phyloP scores from a whole-genome alignment of 768 basidiomycete genomes.

The Lentinula boryana region DNA sequence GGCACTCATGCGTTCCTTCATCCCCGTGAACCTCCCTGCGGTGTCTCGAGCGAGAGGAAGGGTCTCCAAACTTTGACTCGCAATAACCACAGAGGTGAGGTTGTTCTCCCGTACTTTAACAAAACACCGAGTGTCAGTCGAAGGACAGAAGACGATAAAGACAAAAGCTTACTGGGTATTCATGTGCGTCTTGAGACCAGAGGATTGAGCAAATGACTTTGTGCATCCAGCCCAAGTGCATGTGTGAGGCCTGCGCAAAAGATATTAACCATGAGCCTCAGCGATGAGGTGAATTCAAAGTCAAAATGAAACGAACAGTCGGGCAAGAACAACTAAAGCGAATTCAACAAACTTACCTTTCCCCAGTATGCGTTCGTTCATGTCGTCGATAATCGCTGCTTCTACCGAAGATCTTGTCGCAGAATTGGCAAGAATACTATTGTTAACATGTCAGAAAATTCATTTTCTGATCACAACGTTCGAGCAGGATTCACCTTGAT shows the following conservation, averaged over 20 bases:
- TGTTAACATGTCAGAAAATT: neutral
- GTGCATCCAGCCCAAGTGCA: constrained; percentile 40
- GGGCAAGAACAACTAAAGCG: neutral
- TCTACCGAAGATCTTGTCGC: constrained; percentile 45
- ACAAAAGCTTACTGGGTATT: constrained; percentile 56
- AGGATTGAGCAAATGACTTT: constrained; percentile 52
- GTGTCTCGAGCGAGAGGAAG: constrained; percentile 64
- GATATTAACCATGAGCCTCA: neutral
- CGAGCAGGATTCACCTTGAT: neutral
- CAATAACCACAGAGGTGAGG: constrained; percentile 52
- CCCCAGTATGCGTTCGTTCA: constrained; percentile 37
- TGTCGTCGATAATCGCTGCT: constrained; percentile 62
- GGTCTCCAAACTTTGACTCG: constrained; percentile 53
- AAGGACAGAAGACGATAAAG: neutral
- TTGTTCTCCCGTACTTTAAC: constrained; percentile 40
- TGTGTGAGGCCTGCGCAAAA: constrained; percentile 35
- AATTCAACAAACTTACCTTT: constrained; percentile 32
- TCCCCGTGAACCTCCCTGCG: constrained; percentile 50
- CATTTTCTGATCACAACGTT: neutral
- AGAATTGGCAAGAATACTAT: constrained; percentile 36
- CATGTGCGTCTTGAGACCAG: constrained; percentile 55
- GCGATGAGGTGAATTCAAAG: too few relatives aligned
- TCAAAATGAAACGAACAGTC: too few relatives aligned
- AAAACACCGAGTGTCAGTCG: neutral
- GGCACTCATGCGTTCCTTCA: constrained; percentile 39